Conservation (phyloP, 2,329 filamentous ascomycete species). For the Chaetomium sp. region DNA sequence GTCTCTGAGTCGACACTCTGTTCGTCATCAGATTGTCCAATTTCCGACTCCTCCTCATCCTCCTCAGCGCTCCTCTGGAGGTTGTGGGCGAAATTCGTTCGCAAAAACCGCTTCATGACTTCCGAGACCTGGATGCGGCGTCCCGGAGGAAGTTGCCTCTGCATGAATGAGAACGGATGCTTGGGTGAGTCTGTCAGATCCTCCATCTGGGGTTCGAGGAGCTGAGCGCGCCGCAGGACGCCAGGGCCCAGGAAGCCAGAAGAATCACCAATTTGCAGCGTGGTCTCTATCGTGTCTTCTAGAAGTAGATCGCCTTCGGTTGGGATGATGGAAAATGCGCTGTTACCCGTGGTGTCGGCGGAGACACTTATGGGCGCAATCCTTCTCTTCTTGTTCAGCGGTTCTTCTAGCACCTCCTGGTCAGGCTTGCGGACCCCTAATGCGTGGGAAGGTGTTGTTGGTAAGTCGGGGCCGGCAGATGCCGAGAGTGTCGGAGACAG, state of each 20-base stretch:
- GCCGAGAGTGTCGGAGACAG: conserved; percentile 25
- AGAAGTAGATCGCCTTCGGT: conserved; percentile 27
- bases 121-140: conserved; percentile 48
- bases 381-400: conserved; percentile 38
- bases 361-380: conserved; percentile 36
- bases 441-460: background rate
- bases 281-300: background rate
- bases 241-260: conserved; percentile 27
- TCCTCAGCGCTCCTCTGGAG: background rate
- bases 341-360: conserved; percentile 8
- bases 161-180: conserved; percentile 37
- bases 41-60: conserved; percentile 22
- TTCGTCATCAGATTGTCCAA: conserved; percentile 31
- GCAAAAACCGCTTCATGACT: conserved; percentile 47
- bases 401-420: conserved; percentile 18
- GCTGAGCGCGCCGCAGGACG: conserved; percentile 17
- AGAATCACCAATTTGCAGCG: conserved; percentile 11
- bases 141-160: conserved; percentile 44
- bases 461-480: conserved; percentile 8
- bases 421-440: background rate
- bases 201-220: conserved; percentile 9
- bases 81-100: conserved; percentile 18
- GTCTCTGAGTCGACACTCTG: conserved; percentile 40
- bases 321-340: conserved; percentile 16
- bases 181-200: conserved; percentile 6